Evolutionary conservation across 805 yeast genomes (phyloP), one percentile per base, ranked within the genome.

Genomic region (Candida ipomoeae): DNA sequence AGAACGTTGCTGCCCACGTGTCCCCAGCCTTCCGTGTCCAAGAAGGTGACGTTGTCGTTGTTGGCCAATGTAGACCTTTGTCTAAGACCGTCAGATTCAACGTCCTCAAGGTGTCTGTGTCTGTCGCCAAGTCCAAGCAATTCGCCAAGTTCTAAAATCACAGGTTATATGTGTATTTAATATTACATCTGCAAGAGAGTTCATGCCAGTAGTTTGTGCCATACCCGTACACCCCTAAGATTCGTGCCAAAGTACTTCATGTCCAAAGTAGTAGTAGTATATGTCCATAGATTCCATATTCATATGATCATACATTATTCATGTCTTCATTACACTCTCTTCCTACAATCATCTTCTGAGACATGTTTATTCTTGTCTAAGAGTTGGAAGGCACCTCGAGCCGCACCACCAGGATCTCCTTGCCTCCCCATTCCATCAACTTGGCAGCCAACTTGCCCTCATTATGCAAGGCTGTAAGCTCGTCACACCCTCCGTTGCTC

Each of bases 31-130:
- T 94, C 98, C 95, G 99, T 83, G 97, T 92, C 69, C 81, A 81
- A 77, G 98, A 91, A 77, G 99, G 99, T 85, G 99, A 94, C 75
- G 82, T 87, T 64, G 99, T 94, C 71, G 91, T 96, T 69, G 97
- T 94, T 78, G 99, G 99, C 77, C 99, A 94, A 84, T 94, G 99
- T 87, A 92, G 99, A 86, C 99, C 99, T 72, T 81, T 94, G 77
- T 94, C 99, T 71, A 94, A 94, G 83, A 94, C 99, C 68, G 97
- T 94, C 71, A 92, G 99, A 88, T 94, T 94, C 89, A 94, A 94
- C 85, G 99, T 94, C 71, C 82, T 94, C 73, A 90, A 91, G 81
- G 96, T 94, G 72, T 81, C 91, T 71, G 80, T 90, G 71, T 84
- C 94, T 75, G 80, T 83, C 68, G 88, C 91, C 76, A 86, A 87